Evolutionary conservation across 768 basidiomycete species (phyloP), one percentile per base, ranked within the genome.

Genomic region (Pleurotus eryngii): DNA sequence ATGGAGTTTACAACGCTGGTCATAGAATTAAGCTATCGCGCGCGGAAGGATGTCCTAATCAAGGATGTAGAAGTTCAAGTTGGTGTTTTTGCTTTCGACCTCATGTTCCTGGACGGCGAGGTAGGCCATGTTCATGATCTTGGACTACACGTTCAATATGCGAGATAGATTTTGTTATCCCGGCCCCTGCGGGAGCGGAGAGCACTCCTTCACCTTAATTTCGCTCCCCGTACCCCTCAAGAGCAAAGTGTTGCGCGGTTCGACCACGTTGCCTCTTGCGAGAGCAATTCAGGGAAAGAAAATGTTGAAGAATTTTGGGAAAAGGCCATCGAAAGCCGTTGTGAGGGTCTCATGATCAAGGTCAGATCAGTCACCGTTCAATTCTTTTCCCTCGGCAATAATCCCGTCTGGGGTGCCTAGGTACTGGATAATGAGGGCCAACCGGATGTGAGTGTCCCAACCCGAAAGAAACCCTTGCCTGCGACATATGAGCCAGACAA

Each of bases 281-380:
- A 86, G 60, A 87, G 89, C 64, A 75, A 78, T 38, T 75, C 76
- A 43, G 89, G 85, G 12, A 76, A 80, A 56, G 79, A 79, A n/a
- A 76, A 69, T 11, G 77, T 96, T 5, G 81, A 89, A 67, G 79
- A 74, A 4, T 96, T 96, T 69, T 92, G 92, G 83, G 72, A 83
- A 64, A 77, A 77, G 57, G 87, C 90, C 2, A 79, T 93, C 20
- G 82, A 84, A 65, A 86, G 86, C 66, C 84, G 85, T 55, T 90
- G 88, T 56, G 95, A 97, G 70, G 95, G 95, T n/a, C 74, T 96
- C 60, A 95, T 97, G 94, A 81, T 96, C 65, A 97, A 97, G 72
- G 89, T 86, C 24, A 35, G 26, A 45, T 45, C 14, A 22, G 39
- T 20, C 42, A 46, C 15, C 30, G 40, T 45, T 20, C 40, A 30